A percentile compares a stretch with the other conserved stretches of the same genome.
These are phyloP conservation scores for Hypoxylon subgilvum DNA, from an alignment of 495 filamentous ascomycete genomes.

Conservation along the genomic window DNA sequence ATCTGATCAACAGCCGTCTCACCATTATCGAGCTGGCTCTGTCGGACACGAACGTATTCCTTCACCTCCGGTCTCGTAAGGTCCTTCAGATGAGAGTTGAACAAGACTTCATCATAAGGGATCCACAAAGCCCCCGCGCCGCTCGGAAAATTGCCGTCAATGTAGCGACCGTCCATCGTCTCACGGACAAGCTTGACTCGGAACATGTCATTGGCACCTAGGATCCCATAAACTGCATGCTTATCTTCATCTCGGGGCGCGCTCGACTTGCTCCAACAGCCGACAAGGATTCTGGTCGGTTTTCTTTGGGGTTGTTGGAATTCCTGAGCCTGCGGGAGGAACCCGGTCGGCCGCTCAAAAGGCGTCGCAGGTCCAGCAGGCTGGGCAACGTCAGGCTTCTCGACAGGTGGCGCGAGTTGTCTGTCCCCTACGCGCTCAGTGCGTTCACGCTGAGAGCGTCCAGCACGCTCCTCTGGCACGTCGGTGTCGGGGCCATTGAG, in stretches of 20 bases:
- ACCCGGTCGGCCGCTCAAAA: constrained; percentile 9
- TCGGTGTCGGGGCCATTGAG: constrained; percentile 13
- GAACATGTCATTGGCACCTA: constrained; percentile 61
- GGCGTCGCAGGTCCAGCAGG: constrained; percentile 9
- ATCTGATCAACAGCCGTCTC: constrained; percentile 52
- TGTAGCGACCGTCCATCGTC: constrained; percentile 56
- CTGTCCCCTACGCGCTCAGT: neutral
- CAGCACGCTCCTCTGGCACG: neutral
- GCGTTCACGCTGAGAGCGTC: neutral
- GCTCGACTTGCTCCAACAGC: constrained; percentile 57
- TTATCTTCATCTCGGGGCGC: constrained; percentile 46
- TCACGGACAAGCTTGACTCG: constrained; percentile 57
- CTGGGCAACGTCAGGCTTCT: constrained; percentile 5
- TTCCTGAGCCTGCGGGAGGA: constrained; percentile 16
- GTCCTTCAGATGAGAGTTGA: constrained; percentile 52
- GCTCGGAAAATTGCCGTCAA: constrained; percentile 56
- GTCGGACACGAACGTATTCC: constrained; percentile 60
- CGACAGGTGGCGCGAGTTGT: neutral
- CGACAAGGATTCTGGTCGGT: constrained; percentile 55
- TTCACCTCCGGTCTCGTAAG: constrained; percentile 57
- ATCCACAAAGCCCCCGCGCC: constrained; percentile 62
- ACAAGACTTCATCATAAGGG: constrained; percentile 58
- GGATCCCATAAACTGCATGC: constrained; percentile 59
- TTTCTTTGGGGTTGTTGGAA: constrained; percentile 36
- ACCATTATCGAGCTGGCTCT: constrained; percentile 53